Evolutionary conservation across 148 eudicot genomes (phyloP).

Genomic region (Tetragonia tetragonoides): DNA sequence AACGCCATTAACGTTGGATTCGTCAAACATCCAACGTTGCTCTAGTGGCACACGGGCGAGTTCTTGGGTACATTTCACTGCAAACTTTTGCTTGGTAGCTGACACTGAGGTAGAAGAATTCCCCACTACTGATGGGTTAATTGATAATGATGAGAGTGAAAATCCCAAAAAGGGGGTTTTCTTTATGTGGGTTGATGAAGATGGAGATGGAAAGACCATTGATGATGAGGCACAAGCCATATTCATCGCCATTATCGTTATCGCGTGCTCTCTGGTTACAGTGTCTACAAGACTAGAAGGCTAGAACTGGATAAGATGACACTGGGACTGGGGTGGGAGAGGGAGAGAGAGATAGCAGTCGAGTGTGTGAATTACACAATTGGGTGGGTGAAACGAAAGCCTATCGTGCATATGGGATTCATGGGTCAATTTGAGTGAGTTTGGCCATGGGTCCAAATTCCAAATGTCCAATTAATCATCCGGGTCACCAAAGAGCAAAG

Average conservation of each 20-base stretch:
- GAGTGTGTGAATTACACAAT: not conserved
- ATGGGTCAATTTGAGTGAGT: too few species aligned
- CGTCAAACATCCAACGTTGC: conserved; percentile 88
- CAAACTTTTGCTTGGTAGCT: conserved; percentile 14
- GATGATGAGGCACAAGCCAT: conserved; percentile 47
- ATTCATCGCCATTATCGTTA: conserved; percentile 42
- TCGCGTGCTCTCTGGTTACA: not conserved
- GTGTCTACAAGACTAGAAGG: not conserved
- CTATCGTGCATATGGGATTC: too few species aligned
- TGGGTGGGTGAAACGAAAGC: too few species aligned
- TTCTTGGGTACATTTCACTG: conserved; percentile 43
- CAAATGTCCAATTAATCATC: too few species aligned
- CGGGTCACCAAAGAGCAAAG: too few species aligned
- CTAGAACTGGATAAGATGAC: conserved; percentile 18
- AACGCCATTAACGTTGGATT: conserved; percentile 51
- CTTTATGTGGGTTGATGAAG: conserved; percentile 33
- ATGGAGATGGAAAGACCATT: conserved; percentile 27
- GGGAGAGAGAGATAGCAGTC: not conserved
- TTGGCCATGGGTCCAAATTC: too few species aligned
- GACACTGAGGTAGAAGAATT: not conserved
- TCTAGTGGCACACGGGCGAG: conserved; percentile 50
- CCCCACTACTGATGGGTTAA: not conserved
- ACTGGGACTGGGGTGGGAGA: not conserved
- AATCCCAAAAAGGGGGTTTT: conserved; percentile 43
- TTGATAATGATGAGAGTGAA: conserved; percentile 35